Base-by-base conservation (phyloP, 176 grass and related monocot genomes). In the Panicum miliaceum region DNA sequence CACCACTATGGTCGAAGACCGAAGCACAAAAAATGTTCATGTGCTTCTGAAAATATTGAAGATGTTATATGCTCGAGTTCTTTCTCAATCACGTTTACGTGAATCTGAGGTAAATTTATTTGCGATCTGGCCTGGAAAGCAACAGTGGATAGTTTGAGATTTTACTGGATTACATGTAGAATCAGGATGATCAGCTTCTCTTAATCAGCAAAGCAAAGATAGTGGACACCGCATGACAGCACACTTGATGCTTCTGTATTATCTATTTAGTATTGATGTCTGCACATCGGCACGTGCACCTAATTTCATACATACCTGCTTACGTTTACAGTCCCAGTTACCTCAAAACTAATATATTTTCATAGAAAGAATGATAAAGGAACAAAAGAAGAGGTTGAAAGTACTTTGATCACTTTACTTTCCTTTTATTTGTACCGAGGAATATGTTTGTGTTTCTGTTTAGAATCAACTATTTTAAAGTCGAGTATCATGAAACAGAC, bases 61-160 rank as follows among this genome's bases (percentile, higher is more conserved):
- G 81, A 85, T 81, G 78, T 83, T 94, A 79, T 91, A 94, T 73
- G 59, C 64, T 19, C 71, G 20, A 64, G 78, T 87, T 88, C 56
- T 97, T 79, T 43, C 57, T 34, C 85, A 87, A n/a, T 92, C 92
- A 84, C 88, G 90, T 77, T 77, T 85, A 86, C 70, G 64, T 87
- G 95, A 97, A 84, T 94, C 72, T 4, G 95, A 94, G 95, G 95
- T 97, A 94, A 76, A 42, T 83, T 63, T 66, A 52, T 71, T 86
- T 64, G 34, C 71, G 7, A 66, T 86, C 36, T 86, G 29, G 41
- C 47, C 16, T 67, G 46, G 37, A 73, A 50, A 73, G 41, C 18
- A 86, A 18, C 25, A 26, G 25, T 42, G 45, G 75, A 56, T 84
- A 41, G 54, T 71, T 67, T 74, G 26, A 74, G 8, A 84, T 72